Base-by-base conservation (phyloP, 2,329 filamentous ascomycete species). In the Lasiodiplodia gonubiensis region DNA sequence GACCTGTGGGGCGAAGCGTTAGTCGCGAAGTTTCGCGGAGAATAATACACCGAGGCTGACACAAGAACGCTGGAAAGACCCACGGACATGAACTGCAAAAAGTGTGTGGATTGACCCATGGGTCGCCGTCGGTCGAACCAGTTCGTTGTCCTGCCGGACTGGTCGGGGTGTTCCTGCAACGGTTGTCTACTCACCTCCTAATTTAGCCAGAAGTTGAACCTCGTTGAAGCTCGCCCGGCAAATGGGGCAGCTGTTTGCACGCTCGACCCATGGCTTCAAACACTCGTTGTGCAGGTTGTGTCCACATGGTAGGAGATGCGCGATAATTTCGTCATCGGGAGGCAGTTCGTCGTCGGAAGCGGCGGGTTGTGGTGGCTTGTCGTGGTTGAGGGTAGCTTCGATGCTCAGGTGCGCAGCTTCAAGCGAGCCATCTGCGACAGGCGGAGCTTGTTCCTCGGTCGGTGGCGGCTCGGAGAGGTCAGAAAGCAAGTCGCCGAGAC, bases 211-310 rank as follows among this genome's bases (percentile, higher is more conserved):
- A 69, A 99, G 89, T 77, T 95, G 89, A 71, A 99, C 94, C 73
- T 90, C 83, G 80, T 98, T 94, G 83, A 99, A 98, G 70, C 87
- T 89, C 74, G 92, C 91, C 72, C 95, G 92, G 81, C 95, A 99
- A 79, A 99, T 97, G 54, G 95, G 95, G 80, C 95, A 99, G 77
- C 94, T 97, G 81, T 98, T 99, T 70, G 95, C 94, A 79, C 96
- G 91, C 80, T 96, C 92, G 54, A 94, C 93, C 95, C 95, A 99
- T 72, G 93, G 92, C 73, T 91, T 91, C 72, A 99, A 86, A 80
- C 95, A 99, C 64, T 91, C 89, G 82, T 99, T 90, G 82, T 99
- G 95, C 73, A 99, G 85, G 73, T 94, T 87, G 83, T 99, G 96
- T 68, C 92, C 92, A 80, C 95, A 99, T 55, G 93, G 90, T 69